These are phyloP conservation scores for Penicillium desertorum DNA, from an alignment of 495 filamentous ascomycete genomes.

Conservation along the genomic window DNA sequence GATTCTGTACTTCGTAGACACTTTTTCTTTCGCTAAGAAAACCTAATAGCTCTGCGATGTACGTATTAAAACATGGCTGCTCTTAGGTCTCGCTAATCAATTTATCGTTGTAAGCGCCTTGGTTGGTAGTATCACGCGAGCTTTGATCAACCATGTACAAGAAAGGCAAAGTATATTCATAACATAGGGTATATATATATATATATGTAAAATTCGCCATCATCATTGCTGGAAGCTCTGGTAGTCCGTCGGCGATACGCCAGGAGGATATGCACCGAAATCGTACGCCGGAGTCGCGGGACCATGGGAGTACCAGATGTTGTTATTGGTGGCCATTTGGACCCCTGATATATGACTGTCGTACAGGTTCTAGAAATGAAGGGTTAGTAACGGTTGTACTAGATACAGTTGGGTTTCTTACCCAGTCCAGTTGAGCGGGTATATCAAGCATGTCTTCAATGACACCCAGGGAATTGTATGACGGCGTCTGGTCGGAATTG, in stretches of 20 bases:
- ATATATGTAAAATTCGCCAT: too few species aligned
- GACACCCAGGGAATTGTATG: slow-evolving; percentile 44
- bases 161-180: neutral
- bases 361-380: slow-evolving; percentile 22
- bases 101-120: neutral
- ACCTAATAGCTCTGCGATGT: neutral
- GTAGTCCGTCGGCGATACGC: neutral
- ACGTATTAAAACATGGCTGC: too few species aligned
- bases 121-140: neutral
- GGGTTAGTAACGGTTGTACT: slow-evolving; percentile 2
- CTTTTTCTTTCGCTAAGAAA: neutral
- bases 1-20: neutral
- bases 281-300: slow-evolving; percentile 3
- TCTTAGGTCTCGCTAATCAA: too few species aligned
- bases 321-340: slow-evolving; percentile 17
- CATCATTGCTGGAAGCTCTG: neutral
- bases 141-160: neutral
- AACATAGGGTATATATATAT: neutral
- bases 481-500: slow-evolving; percentile 7
- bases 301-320: slow-evolving; percentile 15
- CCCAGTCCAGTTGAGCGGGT: slow-evolving; percentile 68
- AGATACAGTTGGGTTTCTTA: slow-evolving; percentile 37
- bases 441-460: slow-evolving; percentile 56
- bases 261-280: slow-evolving; percentile 6
- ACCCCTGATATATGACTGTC: slow-evolving; percentile 23